Base-by-base conservation (phyloP, 495 filamentous ascomycete genomes). In the Aspergillus wentii region DNA sequence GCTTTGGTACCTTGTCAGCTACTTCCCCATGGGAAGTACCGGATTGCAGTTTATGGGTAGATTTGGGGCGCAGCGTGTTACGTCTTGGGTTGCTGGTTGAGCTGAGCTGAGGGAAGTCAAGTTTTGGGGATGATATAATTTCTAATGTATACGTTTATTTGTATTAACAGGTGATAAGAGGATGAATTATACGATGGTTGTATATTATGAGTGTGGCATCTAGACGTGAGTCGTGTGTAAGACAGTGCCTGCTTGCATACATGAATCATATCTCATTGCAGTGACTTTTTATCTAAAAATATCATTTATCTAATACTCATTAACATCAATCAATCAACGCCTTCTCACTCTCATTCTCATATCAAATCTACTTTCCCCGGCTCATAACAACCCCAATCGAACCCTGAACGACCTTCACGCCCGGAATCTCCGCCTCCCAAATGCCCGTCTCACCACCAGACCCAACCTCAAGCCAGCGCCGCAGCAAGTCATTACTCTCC, bases 21-120 rank as follows among this genome's bases (percentile, higher is more conserved):
- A 98, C 68, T 98, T 98, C 59, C 92, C 92, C 2, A 94, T 96
- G 89, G 92, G 92, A 17, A 86, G 84, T 33, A 88, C 79, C 33
- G 88, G 91, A 14, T 64, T 96, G 44, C 81, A 90, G 46, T 83
- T 94, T 48, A 88, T 88, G 51, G 84, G 87, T 27, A 79, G 77
- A 9, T 88, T 94, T 48, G 92, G 91, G 8, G 86, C 82, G 13
- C 82, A 81, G 58, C 72, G 88, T 49, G 85, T 94, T 11, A 74
- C 87, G 8, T 74, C 88, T 38, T 98, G 92, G 92, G 84, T 98
- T 78, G 81, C 77, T 34, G 81, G 83, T 37, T 95, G 64, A 73
- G 35, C n/a, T n/a, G n/a, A n/a, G n/a, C n/a, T n/a, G n/a, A n/a
- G n/a, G n/a, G n/a, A n/a, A n/a, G n/a, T n/a, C n/a, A n/a, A n/a